Percentiles rank a stretch among this genome's conserved stretches.
Evolutionary conservation across 2,329 filamentous ascomycete species (phyloP).

Genomic region (Pseudocercospora eumusae): DNA sequence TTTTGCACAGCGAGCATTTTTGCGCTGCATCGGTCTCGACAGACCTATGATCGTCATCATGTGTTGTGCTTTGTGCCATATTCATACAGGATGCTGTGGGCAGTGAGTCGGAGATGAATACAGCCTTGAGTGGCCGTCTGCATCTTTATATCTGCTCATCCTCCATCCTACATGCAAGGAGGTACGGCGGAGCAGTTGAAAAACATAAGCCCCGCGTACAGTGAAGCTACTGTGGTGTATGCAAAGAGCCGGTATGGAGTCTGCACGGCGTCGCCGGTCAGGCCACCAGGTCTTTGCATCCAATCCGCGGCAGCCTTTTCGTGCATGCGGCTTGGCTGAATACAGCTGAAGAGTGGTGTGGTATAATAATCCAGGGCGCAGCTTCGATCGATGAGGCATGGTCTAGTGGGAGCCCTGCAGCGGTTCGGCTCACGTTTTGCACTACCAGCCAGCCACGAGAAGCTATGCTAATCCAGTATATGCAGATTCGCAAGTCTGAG

Average conservation of each 20-base stretch:
- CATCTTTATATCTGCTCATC: not conserved
- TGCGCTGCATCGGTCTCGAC: conserved; percentile 10
- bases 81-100: not conserved
- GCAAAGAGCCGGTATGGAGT: not conserved
- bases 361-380: not conserved
- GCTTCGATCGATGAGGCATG: conserved; percentile 4
- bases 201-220: conserved; percentile 3
- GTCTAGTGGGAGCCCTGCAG: not conserved
- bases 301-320: not conserved
- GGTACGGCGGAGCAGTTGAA: not conserved
- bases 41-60: conserved; percentile 9
- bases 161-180: not conserved
- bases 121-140: not conserved
- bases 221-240: not conserved
- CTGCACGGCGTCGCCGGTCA: conserved; percentile 9
- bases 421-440: conserved; percentile 1
- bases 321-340: conserved; percentile 6
- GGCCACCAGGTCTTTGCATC: not conserved
- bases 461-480: conserved; percentile 1
- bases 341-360: not conserved
- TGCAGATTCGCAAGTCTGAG: conserved; percentile 8
- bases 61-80: not conserved
- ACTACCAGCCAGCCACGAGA: conserved; percentile 2
- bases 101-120: not conserved
- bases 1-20: conserved; percentile 12